These are phyloP conservation scores for Barnettozyma hawaiiensis DNA, from an alignment of 1,139 yeast genomes.

Conservation along the genomic window DNA sequence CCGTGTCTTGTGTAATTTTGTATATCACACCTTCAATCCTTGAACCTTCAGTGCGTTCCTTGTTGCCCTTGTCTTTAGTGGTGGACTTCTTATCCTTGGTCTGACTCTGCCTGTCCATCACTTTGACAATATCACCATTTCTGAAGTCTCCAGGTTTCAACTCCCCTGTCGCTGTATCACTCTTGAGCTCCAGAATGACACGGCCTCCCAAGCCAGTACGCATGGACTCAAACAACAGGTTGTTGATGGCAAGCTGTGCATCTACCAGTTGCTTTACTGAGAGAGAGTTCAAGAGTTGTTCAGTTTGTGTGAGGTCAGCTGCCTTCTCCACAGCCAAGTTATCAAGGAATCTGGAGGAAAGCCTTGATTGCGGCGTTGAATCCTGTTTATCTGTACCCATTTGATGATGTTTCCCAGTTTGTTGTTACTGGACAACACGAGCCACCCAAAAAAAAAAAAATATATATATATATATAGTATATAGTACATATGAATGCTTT, in stretches of 20 bases:
- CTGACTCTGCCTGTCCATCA: conserved; percentile 21
- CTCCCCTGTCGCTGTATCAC: conserved; percentile 46
- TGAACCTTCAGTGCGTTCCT: conserved; percentile 16
- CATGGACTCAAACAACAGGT: conserved; percentile 53
- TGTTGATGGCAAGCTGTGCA: conserved; percentile 70
- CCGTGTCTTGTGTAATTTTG: conserved; percentile 18
- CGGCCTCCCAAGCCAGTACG: conserved; percentile 82
- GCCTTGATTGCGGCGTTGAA: conserved; percentile 22
- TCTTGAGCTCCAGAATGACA: conserved; percentile 55
- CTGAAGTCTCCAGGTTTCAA: conserved; percentile 48
- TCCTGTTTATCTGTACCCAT: not conserved
- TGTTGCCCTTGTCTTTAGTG: conserved; percentile 10
- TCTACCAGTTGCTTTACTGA: conserved; percentile 62
- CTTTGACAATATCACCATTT: conserved; percentile 71
- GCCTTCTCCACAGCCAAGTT: conserved; percentile 53
- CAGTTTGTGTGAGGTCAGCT: conserved; percentile 54
- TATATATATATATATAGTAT: too few species aligned
- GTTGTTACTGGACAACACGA: too few species aligned
- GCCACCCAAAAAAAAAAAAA: too few species aligned
- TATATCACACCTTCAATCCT: conserved; percentile 56
- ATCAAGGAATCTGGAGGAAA: conserved; percentile 42
- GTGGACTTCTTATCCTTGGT: not conserved
- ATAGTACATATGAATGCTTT: too few species aligned
- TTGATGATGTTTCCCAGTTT: too few species aligned
- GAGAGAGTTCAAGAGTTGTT: conserved; percentile 42